Base-by-base conservation (phyloP, 2,329 filamentous ascomycete species). In the Botrytis tulipae region DNA sequence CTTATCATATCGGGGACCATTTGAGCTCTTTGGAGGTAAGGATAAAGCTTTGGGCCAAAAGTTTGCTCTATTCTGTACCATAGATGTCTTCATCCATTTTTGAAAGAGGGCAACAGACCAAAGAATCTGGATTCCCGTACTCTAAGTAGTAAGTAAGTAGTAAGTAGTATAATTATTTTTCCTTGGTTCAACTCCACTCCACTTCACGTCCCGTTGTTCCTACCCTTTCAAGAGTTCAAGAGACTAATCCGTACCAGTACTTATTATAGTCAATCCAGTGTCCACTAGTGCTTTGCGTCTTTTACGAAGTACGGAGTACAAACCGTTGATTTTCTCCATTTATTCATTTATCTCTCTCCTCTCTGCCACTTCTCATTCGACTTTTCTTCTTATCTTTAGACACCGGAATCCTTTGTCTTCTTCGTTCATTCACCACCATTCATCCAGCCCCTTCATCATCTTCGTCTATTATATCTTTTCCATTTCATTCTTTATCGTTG, bases 381-480 rank as follows among this genome's bases (percentile, higher is more conserved):
- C 25, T 29, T 57, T 35, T 54, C 46, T 37, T 66, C 46, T 37
- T 37, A 16, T 67, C 63, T 37, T 67, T 51, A 67, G 16, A 68
- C 14, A 40, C 32, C 40, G 10, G 32, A 57, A 25, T 59, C 62
- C 70, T 67, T 54, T 72, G 54, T 51, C 63, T 44, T 40, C 48
- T 54, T 54, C 25, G 25, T 59, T 69, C 40, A 29, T 46, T 42
- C 14, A 54, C 51, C 14, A 54, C 51, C 14, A 54, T 29, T 18
- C 51, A 57, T 37, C 42, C 40, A 32, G 5, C 51, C 42, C 29
- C 51, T 51, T 73, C 71, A 22, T 40, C 42, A 61, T 32, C 65
- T 35, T 73, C 71, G n/a, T 32, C 42, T 70, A 69, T 73, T 42
- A 57, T 73, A 40, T 42, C 16, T 18, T 57, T 42, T 5, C 18